Percentiles rank a stretch among this genome's conserved stretches.
These are phyloP conservation scores for Mycena crocata DNA, from an alignment of 768 basidiomycete genomes.

Conservation along the genomic window DNA sequence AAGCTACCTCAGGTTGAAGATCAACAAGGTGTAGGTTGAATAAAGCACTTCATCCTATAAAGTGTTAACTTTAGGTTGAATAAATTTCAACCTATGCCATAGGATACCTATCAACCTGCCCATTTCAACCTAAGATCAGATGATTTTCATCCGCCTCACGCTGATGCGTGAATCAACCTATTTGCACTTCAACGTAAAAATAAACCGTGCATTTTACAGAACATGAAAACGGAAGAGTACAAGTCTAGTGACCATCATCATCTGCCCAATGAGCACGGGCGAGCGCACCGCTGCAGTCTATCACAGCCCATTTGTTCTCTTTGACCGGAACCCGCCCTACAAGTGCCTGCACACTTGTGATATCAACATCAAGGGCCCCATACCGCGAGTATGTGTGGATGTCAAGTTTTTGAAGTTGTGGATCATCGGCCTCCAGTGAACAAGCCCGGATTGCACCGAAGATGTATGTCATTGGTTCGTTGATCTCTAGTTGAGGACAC, in stretches of 20 bases:
- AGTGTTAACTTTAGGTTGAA: slow-evolving; percentile 12
- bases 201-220: background rate
- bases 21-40: slow-evolving; percentile 18
- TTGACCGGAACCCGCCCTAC: slow-evolving; percentile 34
- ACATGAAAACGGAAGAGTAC: background rate
- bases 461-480: slow-evolving; percentile 30
- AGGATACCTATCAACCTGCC: background rate
- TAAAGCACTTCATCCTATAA: slow-evolving; percentile 8
- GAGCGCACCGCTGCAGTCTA: slow-evolving; percentile 38
- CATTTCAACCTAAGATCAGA: slow-evolving; percentile 2
- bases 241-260: background rate
- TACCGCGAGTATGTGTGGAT: slow-evolving; percentile 35
- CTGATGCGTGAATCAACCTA: background rate
- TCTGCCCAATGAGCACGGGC: slow-evolving; percentile 27
- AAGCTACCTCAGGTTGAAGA: slow-evolving; percentile 6
- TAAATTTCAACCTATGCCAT: background rate
- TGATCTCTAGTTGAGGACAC: slow-evolving; percentile 1
- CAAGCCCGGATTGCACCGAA: slow-evolving; percentile 39
- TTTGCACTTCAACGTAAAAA: background rate
- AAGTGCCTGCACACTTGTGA: slow-evolving; percentile 37
- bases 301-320: slow-evolving; percentile 35
- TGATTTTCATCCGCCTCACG: background rate
- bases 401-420: slow-evolving; percentile 24
- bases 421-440: slow-evolving; percentile 26
- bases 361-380: slow-evolving; percentile 36